Base-by-base conservation (phyloP, 73 alveolate species). In the Symbiodinium natans region DNA sequence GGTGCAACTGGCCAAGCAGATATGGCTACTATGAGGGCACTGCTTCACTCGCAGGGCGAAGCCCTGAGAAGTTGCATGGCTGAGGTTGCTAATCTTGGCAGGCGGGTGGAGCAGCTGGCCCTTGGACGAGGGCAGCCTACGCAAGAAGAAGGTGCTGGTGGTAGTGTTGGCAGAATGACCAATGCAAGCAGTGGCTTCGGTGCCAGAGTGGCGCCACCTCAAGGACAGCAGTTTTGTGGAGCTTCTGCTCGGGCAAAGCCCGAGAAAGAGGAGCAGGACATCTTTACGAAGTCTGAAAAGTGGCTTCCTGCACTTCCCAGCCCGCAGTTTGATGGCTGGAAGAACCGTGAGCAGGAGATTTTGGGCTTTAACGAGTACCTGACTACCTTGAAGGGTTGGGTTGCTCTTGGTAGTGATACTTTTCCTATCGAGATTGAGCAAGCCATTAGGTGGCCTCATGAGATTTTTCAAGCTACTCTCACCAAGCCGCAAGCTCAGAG, bases 361-460 rank as follows among this genome's bases (percentile, higher is more conserved):
- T 34, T 77, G 43, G 34, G 87, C 27, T 77, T 77, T n/a, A 31
- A 36, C 8, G 87, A 77, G 48, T 77, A 77, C 31, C 34, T 77
- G 52, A 34, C 31, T 0, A 36, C 34, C 31, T 77, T 77, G 34
- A 0, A 41, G 25, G 15, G 19, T 33, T 77, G 87, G 59, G 48
- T 77, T n/a, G 87, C 87, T 8, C 40, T 77, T 46, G 87, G 54
- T 0, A 34, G 54, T 33, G 87, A 77, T 31, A 23, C 31, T 77
- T 77, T 77, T 77, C 48, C 87, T 17, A 19, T 77, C 29, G 87
- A 77, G 48, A 77, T 77, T 34, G 87, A 77, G 48, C 42, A 38
- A 21, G 87, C 87, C 31, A n/a, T 77, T 77, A 15, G 46, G 46
- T 36, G 46, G 41, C 86, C 86, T 29, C n/a, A 29, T 2, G 86